Evolutionary conservation across 2,329 filamentous ascomycete genomes (phyloP).

Genomic region (Lomentospora prolificans): DNA sequence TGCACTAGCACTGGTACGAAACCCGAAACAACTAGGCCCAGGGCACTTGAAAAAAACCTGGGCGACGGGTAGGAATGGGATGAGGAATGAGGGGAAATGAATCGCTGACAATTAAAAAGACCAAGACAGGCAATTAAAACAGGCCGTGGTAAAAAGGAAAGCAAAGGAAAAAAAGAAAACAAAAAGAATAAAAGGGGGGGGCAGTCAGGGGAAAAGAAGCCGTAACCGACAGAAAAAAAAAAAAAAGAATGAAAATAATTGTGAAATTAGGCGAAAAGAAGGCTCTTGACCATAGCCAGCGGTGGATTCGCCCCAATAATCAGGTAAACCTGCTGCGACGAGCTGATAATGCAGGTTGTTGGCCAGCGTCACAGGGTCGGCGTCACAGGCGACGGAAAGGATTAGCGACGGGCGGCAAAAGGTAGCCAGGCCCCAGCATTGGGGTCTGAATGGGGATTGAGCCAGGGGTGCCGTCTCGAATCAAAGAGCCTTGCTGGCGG

Average conservation of each 20-base stretch:
- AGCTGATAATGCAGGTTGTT: too few species aligned
- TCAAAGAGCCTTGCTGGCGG: too few species aligned
- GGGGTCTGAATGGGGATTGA: background rate
- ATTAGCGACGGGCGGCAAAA: too few species aligned
- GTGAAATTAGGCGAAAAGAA: background rate
- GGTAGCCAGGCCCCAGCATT: too few species aligned
- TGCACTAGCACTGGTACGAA: background rate
- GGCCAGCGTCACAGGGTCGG: too few species aligned
- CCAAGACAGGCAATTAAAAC: conserved; percentile 6
- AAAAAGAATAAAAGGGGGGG: background rate
- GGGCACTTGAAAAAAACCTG: too few species aligned
- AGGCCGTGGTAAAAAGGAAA: background rate
- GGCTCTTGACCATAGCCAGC: background rate
- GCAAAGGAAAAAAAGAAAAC: conserved; percentile 1
- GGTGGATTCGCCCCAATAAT: background rate
- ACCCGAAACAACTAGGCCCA: too few species aligned
- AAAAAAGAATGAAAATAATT: conserved; percentile 1
- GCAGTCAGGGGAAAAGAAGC: conserved; percentile 2
- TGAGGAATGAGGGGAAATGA: conserved; percentile 1
- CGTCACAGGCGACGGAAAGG: too few species aligned
- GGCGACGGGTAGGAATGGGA: too few species aligned
- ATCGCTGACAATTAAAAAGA: conserved; percentile 1
- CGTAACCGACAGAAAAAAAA: too few species aligned
- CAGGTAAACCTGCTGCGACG: too few species aligned
- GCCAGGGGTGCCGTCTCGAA: too few species aligned